Conservation (phyloP, 2,329 filamentous ascomycete species). For the Verticillium longisporum region DNA sequence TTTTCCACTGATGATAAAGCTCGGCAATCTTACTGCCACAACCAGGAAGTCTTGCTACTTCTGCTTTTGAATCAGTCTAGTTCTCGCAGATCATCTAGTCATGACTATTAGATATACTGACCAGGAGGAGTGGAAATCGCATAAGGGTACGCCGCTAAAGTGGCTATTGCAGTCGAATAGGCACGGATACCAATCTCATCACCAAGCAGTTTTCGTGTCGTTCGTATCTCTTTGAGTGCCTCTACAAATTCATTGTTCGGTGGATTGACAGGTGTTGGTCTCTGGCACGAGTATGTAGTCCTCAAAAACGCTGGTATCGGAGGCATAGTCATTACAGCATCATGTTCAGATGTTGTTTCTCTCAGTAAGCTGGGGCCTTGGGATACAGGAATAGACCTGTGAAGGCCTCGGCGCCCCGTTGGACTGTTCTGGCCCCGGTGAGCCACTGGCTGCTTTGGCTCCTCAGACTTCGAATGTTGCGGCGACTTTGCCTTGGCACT, state of each 20-base stretch:
- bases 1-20: constrained; percentile 69
- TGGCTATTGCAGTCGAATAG: constrained; percentile 81
- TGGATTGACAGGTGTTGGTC: constrained; percentile 60
- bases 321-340: constrained; percentile 50
- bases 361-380: constrained; percentile 42
- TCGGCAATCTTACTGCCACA: constrained; percentile 75
- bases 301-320: constrained; percentile 45
- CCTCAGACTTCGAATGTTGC: background rate
- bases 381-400: background rate
- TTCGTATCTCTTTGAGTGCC: constrained; percentile 67
- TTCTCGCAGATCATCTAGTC: background rate
- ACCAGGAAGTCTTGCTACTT: constrained; percentile 59
- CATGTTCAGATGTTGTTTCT: constrained; percentile 73
- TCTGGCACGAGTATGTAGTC: constrained; percentile 71
- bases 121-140: constrained; percentile 31
- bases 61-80: constrained; percentile 18
- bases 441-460: background rate
- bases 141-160: constrained; percentile 73
- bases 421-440: background rate
- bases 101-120: constrained; percentile 16
- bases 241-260: constrained; percentile 72
- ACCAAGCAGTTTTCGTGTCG: constrained; percentile 60
- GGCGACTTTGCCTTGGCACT: background rate
- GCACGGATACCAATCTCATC: constrained; percentile 78
- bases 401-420: background rate